These are phyloP conservation scores for Coemansia sp. DNA, from an alignment of 192 early-diverging fungal genomes.

Conservation along the genomic window DNA sequence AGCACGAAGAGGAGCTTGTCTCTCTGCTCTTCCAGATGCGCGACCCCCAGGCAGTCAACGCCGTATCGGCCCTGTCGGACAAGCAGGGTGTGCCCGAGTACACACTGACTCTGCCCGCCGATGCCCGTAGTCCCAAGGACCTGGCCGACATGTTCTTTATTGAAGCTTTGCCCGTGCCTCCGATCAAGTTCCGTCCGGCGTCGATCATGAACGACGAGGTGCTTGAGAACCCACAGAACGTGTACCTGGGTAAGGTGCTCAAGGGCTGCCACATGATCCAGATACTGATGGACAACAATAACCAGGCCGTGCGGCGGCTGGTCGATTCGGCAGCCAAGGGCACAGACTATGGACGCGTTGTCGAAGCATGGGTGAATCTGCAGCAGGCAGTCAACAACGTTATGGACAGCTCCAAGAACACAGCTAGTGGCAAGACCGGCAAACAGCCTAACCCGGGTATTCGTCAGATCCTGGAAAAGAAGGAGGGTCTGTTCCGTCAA, in stretches of 20 bases:
- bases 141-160: conserved; percentile 89
- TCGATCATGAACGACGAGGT: conserved; percentile 84
- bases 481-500: conserved; percentile 98
- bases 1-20: conserved; percentile 69
- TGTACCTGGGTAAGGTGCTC: conserved; percentile 78
- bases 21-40: conserved; percentile 78
- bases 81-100: neutral
- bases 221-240: conserved; percentile 96
- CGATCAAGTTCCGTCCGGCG: conserved; percentile 90
- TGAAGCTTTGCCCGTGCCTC: conserved; percentile 85
- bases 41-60: conserved; percentile 46
- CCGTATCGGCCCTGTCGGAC: conserved; percentile 13
- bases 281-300: conserved; percentile 41
- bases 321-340: conserved; percentile 2
- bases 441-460: conserved; percentile 82
- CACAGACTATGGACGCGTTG: conserved; percentile 43
- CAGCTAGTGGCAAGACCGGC: conserved; percentile 56
- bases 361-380: conserved; percentile 69
- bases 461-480: conserved; percentile 96
- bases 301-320: too few species aligned
- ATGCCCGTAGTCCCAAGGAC: conserved; percentile 46
- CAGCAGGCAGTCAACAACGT: conserved; percentile 90
- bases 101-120: conserved; percentile 35
- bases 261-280: conserved; percentile 70
- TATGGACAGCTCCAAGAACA: conserved; percentile 90